Percentiles rank a stretch among this genome's conserved stretches.
Evolutionary conservation across 108 stramenopile species (phyloP).

Genomic region (Poteriospumella lacustris): DNA sequence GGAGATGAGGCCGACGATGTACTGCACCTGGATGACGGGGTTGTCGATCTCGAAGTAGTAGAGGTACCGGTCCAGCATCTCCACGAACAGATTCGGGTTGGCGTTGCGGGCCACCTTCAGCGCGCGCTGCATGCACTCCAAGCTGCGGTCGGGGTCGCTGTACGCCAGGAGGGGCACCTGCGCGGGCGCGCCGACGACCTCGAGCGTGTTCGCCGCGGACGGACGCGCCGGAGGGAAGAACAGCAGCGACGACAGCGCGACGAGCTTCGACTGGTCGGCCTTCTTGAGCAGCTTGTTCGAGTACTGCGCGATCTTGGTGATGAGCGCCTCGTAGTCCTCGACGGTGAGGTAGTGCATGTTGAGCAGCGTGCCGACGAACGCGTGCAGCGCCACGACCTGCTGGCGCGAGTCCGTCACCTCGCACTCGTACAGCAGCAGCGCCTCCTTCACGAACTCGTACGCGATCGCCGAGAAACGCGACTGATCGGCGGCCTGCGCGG

Average conservation of each 20-base stretch:
- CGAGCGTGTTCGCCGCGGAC: neutral
- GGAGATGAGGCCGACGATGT: slow-evolving; percentile 72
- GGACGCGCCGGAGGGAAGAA: slow-evolving; percentile 62
- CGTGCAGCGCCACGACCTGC: slow-evolving; percentile 70
- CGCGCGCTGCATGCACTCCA: slow-evolving; percentile 73
- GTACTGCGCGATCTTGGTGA: slow-evolving; percentile 86
- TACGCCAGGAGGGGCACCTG: slow-evolving; percentile 33
- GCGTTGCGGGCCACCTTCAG: slow-evolving; percentile 60
- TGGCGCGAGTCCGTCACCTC: slow-evolving; percentile 69
- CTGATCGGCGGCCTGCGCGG: slow-evolving; percentile 74
- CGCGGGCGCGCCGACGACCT: neutral
- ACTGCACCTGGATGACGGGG: slow-evolving; percentile 70
- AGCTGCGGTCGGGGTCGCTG: slow-evolving; percentile 76
- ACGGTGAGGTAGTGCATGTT: slow-evolving; percentile 61
- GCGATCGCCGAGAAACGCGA: slow-evolving; percentile 67
- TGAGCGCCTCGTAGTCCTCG: slow-evolving; percentile 81
- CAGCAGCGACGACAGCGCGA: slow-evolving; percentile 76
- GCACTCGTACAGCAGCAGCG: slow-evolving; percentile 86
- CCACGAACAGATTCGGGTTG: slow-evolving; percentile 78
- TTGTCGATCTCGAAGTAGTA: slow-evolving; percentile 84
- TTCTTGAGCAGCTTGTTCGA: slow-evolving; percentile 86
- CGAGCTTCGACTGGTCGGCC: slow-evolving; percentile 86
- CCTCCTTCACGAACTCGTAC: slow-evolving; percentile 88
- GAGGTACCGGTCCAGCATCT: slow-evolving; percentile 86
- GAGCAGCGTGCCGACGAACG: slow-evolving; percentile 82